Conservation (phyloP, 2,329 filamentous ascomycete species). For the Fusarium stilboides region DNA sequence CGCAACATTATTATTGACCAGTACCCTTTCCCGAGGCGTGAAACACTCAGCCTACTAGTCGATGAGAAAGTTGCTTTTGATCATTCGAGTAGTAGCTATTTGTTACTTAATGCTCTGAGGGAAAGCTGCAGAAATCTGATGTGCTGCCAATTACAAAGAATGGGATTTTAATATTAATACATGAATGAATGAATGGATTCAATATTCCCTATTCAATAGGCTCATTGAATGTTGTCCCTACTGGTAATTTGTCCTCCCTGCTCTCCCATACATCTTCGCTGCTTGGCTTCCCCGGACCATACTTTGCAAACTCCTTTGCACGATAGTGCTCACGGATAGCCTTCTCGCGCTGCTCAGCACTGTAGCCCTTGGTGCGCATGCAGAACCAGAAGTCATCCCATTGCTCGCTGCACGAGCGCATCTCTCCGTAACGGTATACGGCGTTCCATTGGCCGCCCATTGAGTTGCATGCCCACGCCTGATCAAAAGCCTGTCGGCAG, state of each 20-base stretch:
- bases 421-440: conserved; percentile 86
- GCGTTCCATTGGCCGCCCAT: conserved; percentile 92
- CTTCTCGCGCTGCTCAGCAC: conserved; percentile 71
- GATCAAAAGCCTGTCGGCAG: conserved; percentile 91
- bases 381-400: conserved; percentile 99
- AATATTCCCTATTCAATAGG: conserved; percentile 53
- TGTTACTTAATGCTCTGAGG: not conserved
- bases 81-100: too few relatives aligned
- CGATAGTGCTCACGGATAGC: conserved; percentile 78
- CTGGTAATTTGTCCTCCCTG: conserved; percentile 73
- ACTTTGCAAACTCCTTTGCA: conserved; percentile 75
- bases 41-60: too few relatives aligned
- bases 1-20: too few relatives aligned
- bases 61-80: too few relatives aligned
- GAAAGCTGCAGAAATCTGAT: not conserved
- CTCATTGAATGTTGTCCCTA: conserved; percentile 62
- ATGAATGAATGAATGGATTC: not conserved
- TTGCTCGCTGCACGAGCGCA: conserved; percentile 84
- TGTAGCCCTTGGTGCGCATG: conserved; percentile 83
- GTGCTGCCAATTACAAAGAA: not conserved
- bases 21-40: too few relatives aligned
- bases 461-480: conserved; percentile 93
- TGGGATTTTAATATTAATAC: conserved; percentile 9
- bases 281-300: conserved; percentile 74
- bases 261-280: conserved; percentile 94